Percentiles rank a stretch among this genome's conserved stretches.
These are phyloP conservation scores for Phyllosticta capitalensis DNA, from an alignment of 2,329 filamentous ascomycete species.

Conservation along the genomic window DNA sequence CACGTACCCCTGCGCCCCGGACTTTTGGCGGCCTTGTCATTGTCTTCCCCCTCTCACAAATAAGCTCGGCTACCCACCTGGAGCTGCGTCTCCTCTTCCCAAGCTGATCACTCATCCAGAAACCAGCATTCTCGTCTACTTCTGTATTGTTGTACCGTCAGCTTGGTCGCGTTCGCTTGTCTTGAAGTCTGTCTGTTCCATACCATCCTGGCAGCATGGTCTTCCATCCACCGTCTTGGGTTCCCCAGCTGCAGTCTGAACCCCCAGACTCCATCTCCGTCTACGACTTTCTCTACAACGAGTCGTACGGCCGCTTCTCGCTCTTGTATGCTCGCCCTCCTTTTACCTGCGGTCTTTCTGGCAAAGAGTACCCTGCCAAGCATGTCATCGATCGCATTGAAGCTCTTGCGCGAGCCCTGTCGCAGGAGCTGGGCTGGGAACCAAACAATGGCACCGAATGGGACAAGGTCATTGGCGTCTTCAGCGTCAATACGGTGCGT, in stretches of 20 bases:
- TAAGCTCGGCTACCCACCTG: background rate
- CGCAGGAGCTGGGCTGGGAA: constrained; percentile 61
- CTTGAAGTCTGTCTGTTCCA: background rate
- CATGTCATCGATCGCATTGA: constrained; percentile 60
- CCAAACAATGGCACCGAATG: constrained; percentile 64
- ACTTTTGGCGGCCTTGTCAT: background rate
- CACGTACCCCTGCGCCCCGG: background rate
- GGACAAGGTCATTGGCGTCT: constrained; percentile 71
- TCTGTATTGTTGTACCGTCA: background rate
- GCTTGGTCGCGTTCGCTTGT: background rate
- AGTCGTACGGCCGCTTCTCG: constrained; percentile 57
- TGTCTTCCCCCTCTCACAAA: background rate
- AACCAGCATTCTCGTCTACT: background rate
- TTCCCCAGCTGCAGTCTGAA: constrained; percentile 51
- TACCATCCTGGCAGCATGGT: constrained; percentile 30
- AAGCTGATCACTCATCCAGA: background rate
- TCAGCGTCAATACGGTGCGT: constrained; percentile 68
- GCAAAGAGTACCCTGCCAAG: constrained; percentile 52
- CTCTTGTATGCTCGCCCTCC: constrained; percentile 56
- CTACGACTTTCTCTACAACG: constrained; percentile 66
- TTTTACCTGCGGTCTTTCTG: constrained; percentile 68
- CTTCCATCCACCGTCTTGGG: constrained; percentile 54
- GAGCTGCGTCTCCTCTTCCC: background rate
- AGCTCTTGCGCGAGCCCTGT: constrained; percentile 56
- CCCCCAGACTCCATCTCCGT: constrained; percentile 67